phyloP scores from a whole-genome alignment of 768 basidiomycete species.

The Hygrocybe coccinea region DNA sequence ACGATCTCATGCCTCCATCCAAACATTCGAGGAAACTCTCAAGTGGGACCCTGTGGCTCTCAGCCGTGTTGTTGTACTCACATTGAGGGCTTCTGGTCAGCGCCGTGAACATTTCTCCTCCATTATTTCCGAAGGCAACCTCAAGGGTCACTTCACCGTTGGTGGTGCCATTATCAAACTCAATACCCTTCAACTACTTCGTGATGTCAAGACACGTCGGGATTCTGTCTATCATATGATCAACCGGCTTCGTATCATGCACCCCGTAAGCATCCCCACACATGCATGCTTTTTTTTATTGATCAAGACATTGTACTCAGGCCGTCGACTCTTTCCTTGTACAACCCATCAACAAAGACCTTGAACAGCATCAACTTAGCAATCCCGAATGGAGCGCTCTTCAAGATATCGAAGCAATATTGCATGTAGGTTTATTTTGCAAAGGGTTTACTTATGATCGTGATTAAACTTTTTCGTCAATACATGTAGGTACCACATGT shows the following conservation, averaged over 20 bases:
- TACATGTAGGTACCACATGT: constrained; percentile 1
- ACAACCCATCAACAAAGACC: constrained; percentile 1
- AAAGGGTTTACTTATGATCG: too few species aligned
- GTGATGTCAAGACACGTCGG: constrained; percentile 14
- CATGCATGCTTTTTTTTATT: too few species aligned
- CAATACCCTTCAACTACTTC: constrained; percentile 7
- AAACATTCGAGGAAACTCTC: too few species aligned
- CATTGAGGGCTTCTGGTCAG: too few species aligned
- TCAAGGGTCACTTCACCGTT: too few species aligned
- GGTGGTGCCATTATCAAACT: too few species aligned
- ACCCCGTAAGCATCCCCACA: constrained; percentile 9
- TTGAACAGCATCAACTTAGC: constrained; percentile 5
- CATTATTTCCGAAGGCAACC: too few species aligned
- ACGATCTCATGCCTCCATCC: too few species aligned
- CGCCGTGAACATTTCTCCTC: too few species aligned
- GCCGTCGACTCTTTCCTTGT: constrained; percentile 7
- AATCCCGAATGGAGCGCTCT: constrained; percentile 9
- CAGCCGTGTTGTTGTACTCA: too few species aligned
- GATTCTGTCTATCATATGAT: constrained; percentile 16
- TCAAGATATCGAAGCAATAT: constrained; percentile 12
- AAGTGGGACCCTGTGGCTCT: too few species aligned
- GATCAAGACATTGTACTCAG: background rate
- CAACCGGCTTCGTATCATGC: constrained; percentile 9
- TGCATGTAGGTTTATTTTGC: background rate
- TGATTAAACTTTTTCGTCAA: too few species aligned